phyloP scores from a whole-genome alignment of 164 flowering plant genomes.

The Vitis rupestris region DNA sequence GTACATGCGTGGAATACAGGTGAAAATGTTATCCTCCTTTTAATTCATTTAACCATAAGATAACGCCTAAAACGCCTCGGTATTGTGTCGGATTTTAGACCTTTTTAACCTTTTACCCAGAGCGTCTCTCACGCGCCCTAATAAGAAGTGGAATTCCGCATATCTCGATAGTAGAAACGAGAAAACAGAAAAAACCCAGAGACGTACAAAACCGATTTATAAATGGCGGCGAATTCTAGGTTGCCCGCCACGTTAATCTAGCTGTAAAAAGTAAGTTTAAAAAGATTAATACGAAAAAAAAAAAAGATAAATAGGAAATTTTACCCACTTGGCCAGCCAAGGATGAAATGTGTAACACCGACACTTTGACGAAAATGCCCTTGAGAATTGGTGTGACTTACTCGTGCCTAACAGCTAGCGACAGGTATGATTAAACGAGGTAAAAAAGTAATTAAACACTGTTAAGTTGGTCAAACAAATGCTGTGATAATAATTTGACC shows the following conservation, averaged over 20 bases:
- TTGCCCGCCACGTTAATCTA: slow-evolving; percentile 40
- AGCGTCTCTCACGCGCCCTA: background rate
- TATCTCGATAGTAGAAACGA: slow-evolving; percentile 16
- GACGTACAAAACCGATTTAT: slow-evolving; percentile 31
- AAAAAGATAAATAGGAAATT: background rate
- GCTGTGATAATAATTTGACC: slow-evolving; percentile 31
- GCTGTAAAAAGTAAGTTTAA: slow-evolving; percentile 29
- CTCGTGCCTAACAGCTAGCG: too few species aligned
- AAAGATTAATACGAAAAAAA: slow-evolving; percentile 7
- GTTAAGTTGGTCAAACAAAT: slow-evolving; percentile 13
- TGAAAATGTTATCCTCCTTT: too few species aligned
- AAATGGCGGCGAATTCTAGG: slow-evolving; percentile 47
- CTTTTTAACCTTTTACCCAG: background rate
- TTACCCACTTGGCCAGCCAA: background rate
- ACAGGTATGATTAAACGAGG: background rate
- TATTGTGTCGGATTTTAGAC: too few species aligned
- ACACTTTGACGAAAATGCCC: background rate
- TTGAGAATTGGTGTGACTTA: background rate
- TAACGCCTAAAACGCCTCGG: background rate
- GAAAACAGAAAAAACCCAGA: slow-evolving; percentile 24
- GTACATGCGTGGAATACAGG: too few species aligned
- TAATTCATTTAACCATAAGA: background rate
- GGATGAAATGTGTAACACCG: background rate
- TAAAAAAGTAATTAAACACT: background rate
- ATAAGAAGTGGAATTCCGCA: background rate